Evolutionary conservation across 495 filamentous ascomycete genomes (phyloP), one percentile per base, ranked within the genome.

Genomic region (Penicillium lividum): DNA sequence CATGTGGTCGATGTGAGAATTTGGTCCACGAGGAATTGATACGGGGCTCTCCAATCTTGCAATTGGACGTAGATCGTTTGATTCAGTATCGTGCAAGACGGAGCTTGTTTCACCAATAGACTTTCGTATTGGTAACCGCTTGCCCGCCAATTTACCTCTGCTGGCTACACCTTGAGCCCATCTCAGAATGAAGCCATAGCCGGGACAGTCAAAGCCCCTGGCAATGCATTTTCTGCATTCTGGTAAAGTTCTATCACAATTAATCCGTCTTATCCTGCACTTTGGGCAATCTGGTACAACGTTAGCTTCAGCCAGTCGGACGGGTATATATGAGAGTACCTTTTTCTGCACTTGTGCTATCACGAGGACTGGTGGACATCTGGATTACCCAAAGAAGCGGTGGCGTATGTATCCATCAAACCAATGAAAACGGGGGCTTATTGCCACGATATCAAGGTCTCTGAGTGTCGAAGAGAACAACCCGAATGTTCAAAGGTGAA

Each of bases 161-260:
- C 59, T 62, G 11, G 59, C 59, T 8, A 62, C 44, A 7, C 59
- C 59, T 13, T 62, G 54, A 11, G 8, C 43, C 59, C 59, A 62
- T 30, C 51, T 57, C 30, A 62, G 44, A 36, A 38, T 31, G 11
- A 48, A 4, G 4, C 54, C 59, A 40, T 62, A 62, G 8, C 54
- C 59, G 2, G 59, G 59, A 16, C 59, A 62, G 44, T 42, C 28
- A 7, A 59, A 36, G 8, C 57, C 50, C 18, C 59, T 18, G 5
- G 59, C 52, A 31, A 22, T 31, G 29, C 59, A 62, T 54, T 62
- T 62, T 10, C 54, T 57, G 10, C 59, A 62, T 36, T 33, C 31
- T 46, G 59, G 59, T 15, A 50, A 25, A 22, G 50, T 57, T 3
- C 54, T 50, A 57, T 62, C 59, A 33, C 59, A 62, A 7, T 30